Evolutionary conservation across 2,329 filamentous ascomycete species (phyloP), one percentile per base, ranked within the genome.

Genomic region (Beauveria caledonica): DNA sequence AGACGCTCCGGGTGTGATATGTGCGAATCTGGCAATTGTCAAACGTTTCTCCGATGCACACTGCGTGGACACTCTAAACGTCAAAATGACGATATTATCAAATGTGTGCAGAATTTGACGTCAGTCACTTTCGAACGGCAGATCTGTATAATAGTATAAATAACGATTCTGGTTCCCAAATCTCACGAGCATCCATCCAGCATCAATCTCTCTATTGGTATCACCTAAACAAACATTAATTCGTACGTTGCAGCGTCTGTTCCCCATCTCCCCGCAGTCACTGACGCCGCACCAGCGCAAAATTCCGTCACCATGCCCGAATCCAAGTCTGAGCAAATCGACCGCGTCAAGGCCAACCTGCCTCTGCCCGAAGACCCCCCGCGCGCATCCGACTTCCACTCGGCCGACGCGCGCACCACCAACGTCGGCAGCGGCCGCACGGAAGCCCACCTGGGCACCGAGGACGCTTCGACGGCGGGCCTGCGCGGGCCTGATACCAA

Each of bases 311-410:
- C 5, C 33, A 80, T 80, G 77, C 63, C 75, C 65, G 69, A 77
- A 60, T 78, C 77, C 74, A 90, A 89, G 73, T 71, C 77, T 64
- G 77, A 87, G 60, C 77, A 87, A 73, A 87, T 92, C 70, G 82
- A 86, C 57, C 75, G 88, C 72, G 80, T 80, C 68, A 80, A 87
- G 75, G 76, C 85, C 72, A 90, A 91, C 74, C 85, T 95, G 36
- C 88, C 89, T 56, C 83, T 92, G 55, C 90, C 90, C 19, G 89
- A 93, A 2, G 80, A 92, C 65, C 90, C 90, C 23, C 88, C 89
- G 1, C 77, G 75, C n/a, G 76, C 84, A n/a, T 88, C 88, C 5
- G 89, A 94, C 78, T 92, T 86, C 81, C 86, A 92, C 71, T 90
- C 87, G 0, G 78, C 82, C 55, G 88, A 93, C 68, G 80, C 80